Conservation (phyloP, 257 asterid genomes). For the Solanum sparsipilum region DNA sequence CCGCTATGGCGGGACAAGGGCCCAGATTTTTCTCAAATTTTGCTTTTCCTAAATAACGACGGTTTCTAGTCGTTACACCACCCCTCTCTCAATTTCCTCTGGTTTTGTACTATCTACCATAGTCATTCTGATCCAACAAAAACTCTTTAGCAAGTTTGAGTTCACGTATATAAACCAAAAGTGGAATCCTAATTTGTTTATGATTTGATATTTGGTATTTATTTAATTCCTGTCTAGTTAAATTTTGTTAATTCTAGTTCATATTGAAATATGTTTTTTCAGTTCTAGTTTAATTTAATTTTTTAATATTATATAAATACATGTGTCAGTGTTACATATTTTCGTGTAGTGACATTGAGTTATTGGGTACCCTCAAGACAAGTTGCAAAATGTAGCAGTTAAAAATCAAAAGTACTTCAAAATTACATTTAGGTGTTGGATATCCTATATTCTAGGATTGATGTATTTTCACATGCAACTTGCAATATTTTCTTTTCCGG, state of each 20-base stretch:
- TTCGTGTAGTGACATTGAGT: background rate
- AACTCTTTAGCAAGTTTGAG: background rate
- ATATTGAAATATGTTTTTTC: too few relatives aligned
- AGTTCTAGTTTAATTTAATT: background rate
- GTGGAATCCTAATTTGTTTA: background rate
- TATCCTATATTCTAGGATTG: background rate
- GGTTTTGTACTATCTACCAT: background rate
- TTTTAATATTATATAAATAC: too few relatives aligned
- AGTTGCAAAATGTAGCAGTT: background rate
- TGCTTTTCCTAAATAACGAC: too few relatives aligned
- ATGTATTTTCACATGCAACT: background rate
- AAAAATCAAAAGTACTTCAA: background rate
- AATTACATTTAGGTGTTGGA: background rate
- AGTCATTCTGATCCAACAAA: background rate
- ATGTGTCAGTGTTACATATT: background rate
- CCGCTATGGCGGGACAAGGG: too few relatives aligned
- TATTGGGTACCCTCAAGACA: background rate
- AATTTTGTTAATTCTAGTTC: too few relatives aligned
- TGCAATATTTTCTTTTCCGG: too few relatives aligned
- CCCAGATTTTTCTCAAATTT: too few relatives aligned
- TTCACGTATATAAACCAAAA: background rate
- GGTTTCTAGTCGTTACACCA: background rate
- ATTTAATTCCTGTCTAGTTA: background rate
- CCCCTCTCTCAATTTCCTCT: background rate
- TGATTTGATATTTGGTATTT: background rate